Conservation (phyloP, 106 monocot genomes). For the Acanthochlamys bracteata region DNA sequence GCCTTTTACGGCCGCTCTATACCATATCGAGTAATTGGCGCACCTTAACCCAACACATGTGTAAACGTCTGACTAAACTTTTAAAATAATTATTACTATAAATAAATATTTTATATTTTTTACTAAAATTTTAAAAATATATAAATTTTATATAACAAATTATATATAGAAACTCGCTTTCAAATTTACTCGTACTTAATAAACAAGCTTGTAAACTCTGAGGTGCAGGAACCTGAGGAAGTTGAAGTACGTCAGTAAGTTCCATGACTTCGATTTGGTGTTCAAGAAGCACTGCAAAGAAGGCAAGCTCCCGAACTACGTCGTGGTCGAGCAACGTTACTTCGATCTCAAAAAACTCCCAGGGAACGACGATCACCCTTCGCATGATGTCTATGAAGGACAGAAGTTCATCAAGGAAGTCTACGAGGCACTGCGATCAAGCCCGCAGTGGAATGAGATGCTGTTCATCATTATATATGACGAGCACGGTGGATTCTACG, state of each 20-base stretch:
- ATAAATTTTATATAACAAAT: no score
- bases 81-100: not conserved
- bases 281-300: conserved; percentile 76
- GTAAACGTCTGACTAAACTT: no score
- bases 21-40: no score
- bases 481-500: conserved; percentile 94
- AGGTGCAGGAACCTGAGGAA: conserved; percentile 63
- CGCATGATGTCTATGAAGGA: conserved; percentile 79
- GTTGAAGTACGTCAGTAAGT: conserved; percentile 48
- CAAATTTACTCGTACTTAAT: not conserved
- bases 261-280: conserved; percentile 68
- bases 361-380: conserved; percentile 92
- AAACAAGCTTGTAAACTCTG: no score
- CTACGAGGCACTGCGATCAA: conserved; percentile 81
- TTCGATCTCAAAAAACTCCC: conserved; percentile 74
- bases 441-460: conserved; percentile 87
- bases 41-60: no score
- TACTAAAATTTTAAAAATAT: no score
- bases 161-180: no score
- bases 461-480: conserved; percentile 78
- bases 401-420: conserved; percentile 83
- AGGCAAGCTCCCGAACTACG: conserved; percentile 93
- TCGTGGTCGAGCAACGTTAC: conserved; percentile 84
- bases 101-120: no score
- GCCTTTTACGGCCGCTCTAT: no score